These are phyloP conservation scores for Cryptosporidium parvum DNA, from an alignment of 169 alveolate genomes.

Conservation along the genomic window DNA sequence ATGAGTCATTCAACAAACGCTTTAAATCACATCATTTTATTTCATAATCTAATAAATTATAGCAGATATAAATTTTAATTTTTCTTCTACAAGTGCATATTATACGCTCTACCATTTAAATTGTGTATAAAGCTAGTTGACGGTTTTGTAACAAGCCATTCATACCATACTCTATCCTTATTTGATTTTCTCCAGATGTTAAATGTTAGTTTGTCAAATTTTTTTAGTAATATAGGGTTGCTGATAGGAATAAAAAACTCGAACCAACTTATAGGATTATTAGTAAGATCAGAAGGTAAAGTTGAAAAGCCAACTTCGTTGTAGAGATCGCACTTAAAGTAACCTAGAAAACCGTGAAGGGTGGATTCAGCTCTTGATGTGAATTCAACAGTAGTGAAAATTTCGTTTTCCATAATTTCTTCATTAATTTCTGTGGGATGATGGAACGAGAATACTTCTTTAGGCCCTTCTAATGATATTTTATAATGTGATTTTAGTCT, in stretches of 20 bases:
- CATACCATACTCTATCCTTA: constrained; percentile 86
- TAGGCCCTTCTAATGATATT: constrained; percentile 77
- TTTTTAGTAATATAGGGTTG: constrained; percentile 78
- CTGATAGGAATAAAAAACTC: constrained; percentile 86
- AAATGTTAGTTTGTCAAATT: constrained; percentile 75
- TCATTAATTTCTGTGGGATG: constrained; percentile 77
- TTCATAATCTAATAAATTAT: neutral
- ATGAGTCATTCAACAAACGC: constrained; percentile 4
- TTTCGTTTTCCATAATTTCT: constrained; percentile 10
- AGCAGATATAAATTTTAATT: neutral
- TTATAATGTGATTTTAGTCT: constrained; percentile 73
- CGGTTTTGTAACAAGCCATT: constrained; percentile 81
- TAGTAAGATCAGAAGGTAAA: constrained; percentile 81
- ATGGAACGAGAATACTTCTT: constrained; percentile 80
- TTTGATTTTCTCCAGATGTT: constrained; percentile 82
- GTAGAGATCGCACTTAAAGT: constrained; percentile 81
- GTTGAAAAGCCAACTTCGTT: constrained; percentile 81
- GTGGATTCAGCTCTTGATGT: constrained; percentile 61
- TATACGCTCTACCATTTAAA: constrained; percentile 68
- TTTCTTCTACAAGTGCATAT: constrained; percentile 23
- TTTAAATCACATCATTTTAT: constrained; percentile 32
- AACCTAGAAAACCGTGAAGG: constrained; percentile 86
- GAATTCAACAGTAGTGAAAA: constrained; percentile 23
- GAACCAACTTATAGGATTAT: constrained; percentile 86
- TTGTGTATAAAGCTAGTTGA: constrained; percentile 68